These are phyloP conservation scores for Pythium sukuiense DNA, from an alignment of 352 stramenopile genomes.

Conservation along the genomic window DNA sequence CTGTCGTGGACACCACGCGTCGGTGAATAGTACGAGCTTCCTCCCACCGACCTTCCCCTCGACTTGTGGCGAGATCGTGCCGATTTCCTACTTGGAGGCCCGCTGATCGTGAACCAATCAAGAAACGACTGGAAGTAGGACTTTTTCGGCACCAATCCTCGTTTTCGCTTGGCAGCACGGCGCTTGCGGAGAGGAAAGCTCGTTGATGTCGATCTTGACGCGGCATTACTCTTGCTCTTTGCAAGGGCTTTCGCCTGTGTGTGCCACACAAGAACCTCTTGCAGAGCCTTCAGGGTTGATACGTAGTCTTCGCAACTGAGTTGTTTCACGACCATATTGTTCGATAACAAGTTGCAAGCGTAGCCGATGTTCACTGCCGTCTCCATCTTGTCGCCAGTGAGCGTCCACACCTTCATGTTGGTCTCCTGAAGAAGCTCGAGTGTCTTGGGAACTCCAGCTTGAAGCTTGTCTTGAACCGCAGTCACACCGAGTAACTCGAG, in stretches of 20 bases:
- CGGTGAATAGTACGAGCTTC: constrained; percentile 1
- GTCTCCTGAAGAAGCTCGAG: constrained; percentile 84
- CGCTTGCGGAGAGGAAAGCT: constrained; percentile 4
- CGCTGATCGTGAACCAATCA: constrained; percentile 9
- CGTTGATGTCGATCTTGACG: background rate
- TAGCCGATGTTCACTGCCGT: constrained; percentile 96
- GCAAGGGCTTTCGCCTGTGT: constrained; percentile 14
- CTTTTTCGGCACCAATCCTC: background rate
- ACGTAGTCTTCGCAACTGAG: constrained; percentile 59
- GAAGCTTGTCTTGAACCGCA: constrained; percentile 93
- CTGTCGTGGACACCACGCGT: constrained; percentile 10
- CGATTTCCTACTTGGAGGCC: background rate
- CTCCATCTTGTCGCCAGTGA: constrained; percentile 95
- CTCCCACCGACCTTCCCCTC: constrained; percentile 2
- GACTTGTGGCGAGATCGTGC: background rate
- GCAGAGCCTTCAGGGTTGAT: constrained; percentile 48
- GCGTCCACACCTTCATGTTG: constrained; percentile 94
- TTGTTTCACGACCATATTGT: constrained; percentile 78
- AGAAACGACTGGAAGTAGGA: constrained; percentile 10
- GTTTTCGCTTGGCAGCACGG: constrained; percentile 5
- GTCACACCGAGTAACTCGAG: constrained; percentile 85
- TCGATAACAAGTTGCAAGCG: constrained; percentile 79
- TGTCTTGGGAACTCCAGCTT: constrained; percentile 88
- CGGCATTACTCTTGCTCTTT: constrained; percentile 1
- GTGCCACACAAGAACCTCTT: constrained; percentile 42